phyloP scores from a whole-genome alignment of 2,329 filamentous ascomycete genomes.

The Zasmidium cellare region DNA sequence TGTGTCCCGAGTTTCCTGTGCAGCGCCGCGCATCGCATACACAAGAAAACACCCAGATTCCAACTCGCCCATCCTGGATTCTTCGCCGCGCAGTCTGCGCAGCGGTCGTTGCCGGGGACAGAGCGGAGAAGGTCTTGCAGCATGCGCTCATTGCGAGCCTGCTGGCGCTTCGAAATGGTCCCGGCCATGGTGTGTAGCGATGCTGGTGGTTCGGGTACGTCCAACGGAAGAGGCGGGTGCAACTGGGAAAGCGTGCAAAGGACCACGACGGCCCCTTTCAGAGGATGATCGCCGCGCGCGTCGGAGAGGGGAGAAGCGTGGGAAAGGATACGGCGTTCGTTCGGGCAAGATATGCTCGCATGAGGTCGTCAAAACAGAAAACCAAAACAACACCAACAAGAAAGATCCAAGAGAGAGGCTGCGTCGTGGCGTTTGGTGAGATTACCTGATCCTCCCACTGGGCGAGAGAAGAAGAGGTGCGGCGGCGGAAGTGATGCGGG shows the following conservation, averaged over 20 bases:
- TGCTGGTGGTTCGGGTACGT: background rate
- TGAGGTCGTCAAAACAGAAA: background rate
- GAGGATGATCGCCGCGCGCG: background rate
- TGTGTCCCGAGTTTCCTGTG: conserved; percentile 97
- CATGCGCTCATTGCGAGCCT: conserved; percentile 91
- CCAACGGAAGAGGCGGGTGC: background rate
- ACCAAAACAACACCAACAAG: background rate
- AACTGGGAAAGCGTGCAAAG: background rate
- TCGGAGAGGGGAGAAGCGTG: background rate
- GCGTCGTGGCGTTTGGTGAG: background rate
- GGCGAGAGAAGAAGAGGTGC: too few species aligned
- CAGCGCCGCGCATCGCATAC: conserved; percentile 93
- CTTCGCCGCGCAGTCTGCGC: conserved; percentile 86
- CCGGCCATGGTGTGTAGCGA: conserved; percentile 59
- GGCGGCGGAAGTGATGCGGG: background rate
- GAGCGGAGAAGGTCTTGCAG: conserved; percentile 85
- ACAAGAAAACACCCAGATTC: conserved; percentile 97
- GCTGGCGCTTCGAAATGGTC: conserved; percentile 88
- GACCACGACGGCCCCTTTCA: background rate
- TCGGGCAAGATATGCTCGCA: background rate
- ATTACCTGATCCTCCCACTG: background rate
- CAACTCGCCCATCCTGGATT: conserved; percentile 98
- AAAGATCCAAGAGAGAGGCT: background rate
- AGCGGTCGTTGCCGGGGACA: conserved; percentile 85
- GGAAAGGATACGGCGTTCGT: background rate